Conservation (phyloP, 495 filamentous ascomycete species). For the Viridothelium virens region DNA sequence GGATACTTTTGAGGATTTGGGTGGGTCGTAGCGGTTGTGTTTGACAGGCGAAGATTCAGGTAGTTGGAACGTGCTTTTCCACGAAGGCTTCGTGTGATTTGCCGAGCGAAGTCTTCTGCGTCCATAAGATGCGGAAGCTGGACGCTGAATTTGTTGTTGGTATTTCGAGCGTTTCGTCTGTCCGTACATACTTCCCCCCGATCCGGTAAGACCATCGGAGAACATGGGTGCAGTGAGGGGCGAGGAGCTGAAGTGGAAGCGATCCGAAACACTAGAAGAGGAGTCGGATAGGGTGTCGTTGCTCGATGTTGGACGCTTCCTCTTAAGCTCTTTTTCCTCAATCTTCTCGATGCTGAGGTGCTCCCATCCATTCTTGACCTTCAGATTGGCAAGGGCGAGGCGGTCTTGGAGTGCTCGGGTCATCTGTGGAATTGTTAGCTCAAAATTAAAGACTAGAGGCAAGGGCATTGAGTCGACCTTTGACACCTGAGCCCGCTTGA, state of each 20-base stretch:
- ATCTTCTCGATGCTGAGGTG: constrained; percentile 66
- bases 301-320: constrained; percentile 52
- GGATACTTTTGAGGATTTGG: constrained; percentile 52
- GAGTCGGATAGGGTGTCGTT: constrained; percentile 68
- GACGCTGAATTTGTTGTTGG: constrained; percentile 34
- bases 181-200: constrained; percentile 31
- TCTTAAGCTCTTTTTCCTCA: constrained; percentile 66
- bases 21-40: constrained; percentile 54
- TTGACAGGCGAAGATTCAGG: constrained; percentile 78
- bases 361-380: constrained; percentile 85
- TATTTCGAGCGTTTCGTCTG: constrained; percentile 46
- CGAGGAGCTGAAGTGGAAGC: constrained; percentile 50
- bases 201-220: constrained; percentile 55
- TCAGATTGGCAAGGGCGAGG: constrained; percentile 90
- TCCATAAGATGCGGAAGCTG: constrained; percentile 42
- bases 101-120: constrained; percentile 64
- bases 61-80: constrained; percentile 65
- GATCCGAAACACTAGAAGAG: constrained; percentile 61
- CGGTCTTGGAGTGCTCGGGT: constrained; percentile 84
- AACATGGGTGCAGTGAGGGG: constrained; percentile 60
- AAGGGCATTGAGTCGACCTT: constrained; percentile 52
- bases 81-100: constrained; percentile 55
- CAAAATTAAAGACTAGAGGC: constrained; percentile 13
- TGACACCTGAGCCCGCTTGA: constrained; percentile 69
- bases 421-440: constrained; percentile 51